Evolutionary conservation across 805 yeast species (phyloP).

Genomic region (Yarrowia sp.): DNA sequence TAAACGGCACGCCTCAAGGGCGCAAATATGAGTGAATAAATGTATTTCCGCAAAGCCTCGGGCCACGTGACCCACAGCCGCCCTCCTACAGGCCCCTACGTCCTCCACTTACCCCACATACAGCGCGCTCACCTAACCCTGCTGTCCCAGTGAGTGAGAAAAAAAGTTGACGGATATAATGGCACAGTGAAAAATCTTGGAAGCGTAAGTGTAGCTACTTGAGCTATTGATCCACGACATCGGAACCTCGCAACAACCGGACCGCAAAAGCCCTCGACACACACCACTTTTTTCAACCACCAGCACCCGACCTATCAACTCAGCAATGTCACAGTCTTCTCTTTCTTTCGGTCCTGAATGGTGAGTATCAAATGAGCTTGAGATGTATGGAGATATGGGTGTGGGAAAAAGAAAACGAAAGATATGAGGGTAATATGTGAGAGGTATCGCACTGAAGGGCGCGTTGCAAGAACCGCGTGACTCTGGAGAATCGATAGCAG

Average conservation of each 20-base stretch:
- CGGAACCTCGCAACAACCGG: neutral
- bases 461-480: too few species aligned
- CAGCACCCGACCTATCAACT: neutral
- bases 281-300: neutral
- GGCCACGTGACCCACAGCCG: neutral
- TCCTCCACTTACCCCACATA: slow-evolving; percentile 28
- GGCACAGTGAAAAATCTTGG: slow-evolving; percentile 34
- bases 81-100: neutral
- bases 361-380: slow-evolving; percentile 8
- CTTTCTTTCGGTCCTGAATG: slow-evolving; percentile 40
- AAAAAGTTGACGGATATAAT: slow-evolving; percentile 37
- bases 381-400: too few species aligned
- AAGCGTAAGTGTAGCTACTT: slow-evolving; percentile 36
- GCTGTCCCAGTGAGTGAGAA: slow-evolving; percentile 33
- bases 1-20: too few species aligned
- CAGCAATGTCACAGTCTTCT: slow-evolving; percentile 39
- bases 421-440: too few species aligned
- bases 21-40: too few species aligned
- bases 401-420: too few species aligned
- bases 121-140: slow-evolving; percentile 29
- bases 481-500: too few species aligned
- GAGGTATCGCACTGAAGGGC: too few species aligned
- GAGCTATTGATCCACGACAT: slow-evolving; percentile 24
- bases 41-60: too few species aligned
- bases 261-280: slow-evolving; percentile 4